Percentiles rank a stretch among this genome's conserved stretches.
Evolutionary conservation across 208 protist genomes (phyloP).

Genomic region (Trypanosomatidae sp.): DNA sequence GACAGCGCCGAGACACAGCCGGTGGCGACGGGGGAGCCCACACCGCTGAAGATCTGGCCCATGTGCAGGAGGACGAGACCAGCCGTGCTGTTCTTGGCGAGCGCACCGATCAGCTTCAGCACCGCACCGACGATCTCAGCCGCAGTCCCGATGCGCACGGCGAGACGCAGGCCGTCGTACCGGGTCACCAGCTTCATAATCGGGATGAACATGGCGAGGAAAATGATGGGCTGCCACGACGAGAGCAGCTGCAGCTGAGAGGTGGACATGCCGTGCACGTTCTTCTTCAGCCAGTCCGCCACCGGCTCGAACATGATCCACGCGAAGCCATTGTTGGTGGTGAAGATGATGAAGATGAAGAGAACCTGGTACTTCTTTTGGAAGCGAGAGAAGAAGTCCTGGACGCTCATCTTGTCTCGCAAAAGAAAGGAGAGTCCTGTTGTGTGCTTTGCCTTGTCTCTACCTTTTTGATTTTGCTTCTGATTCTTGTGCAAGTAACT

Average conservation of each 20-base stretch:
- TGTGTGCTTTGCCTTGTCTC: too few relatives aligned
- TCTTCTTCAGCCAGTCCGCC: constrained; percentile 63
- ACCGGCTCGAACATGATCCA: constrained; percentile 92
- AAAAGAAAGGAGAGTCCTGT: too few relatives aligned
- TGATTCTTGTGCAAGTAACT: too few relatives aligned
- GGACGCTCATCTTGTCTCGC: constrained; percentile 17
- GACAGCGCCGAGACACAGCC: constrained; percentile 78
- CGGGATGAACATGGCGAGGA: constrained; percentile 64
- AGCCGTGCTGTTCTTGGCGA: constrained; percentile 33
- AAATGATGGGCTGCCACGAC: constrained; percentile 83
- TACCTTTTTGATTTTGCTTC: neutral
- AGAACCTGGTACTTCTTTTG: constrained; percentile 75
- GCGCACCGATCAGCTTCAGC: constrained; percentile 66
- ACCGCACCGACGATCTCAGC: constrained; percentile 63
- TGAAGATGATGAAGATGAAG: constrained; percentile 79
- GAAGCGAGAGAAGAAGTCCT: constrained; percentile 20
- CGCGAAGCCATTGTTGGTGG: constrained; percentile 85
- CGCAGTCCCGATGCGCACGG: constrained; percentile 63
- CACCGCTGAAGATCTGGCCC: constrained; percentile 82
- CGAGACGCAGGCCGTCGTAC: constrained; percentile 74
- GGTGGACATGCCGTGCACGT: constrained; percentile 55
- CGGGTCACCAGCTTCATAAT: constrained; percentile 79
- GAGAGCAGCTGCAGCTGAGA: constrained; percentile 68
- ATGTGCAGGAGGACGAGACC: constrained; percentile 74
- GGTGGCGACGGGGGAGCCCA: constrained; percentile 82